Evolutionary conservation across 2,329 filamentous ascomycete genomes (phyloP), one percentile per base, ranked within the genome.

Genomic region (Colletotrichum tropicicola): DNA sequence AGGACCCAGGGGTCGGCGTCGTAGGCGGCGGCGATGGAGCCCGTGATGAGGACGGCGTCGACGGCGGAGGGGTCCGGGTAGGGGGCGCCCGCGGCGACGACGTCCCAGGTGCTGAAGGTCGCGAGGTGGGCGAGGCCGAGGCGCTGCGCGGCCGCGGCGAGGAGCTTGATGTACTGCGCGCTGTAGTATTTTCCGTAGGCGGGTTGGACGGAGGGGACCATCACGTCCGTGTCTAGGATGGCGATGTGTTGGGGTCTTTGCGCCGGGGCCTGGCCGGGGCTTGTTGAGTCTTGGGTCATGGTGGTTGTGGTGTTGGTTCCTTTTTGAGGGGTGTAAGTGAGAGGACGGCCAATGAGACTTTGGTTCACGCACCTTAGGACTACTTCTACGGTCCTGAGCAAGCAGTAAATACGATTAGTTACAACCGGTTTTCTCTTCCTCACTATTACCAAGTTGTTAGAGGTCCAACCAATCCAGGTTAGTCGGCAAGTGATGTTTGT

Each of bases 1-100:
- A 80, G 45, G 53, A 84, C 83, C 82, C 82, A 84, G 1, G 75
- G 70, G 32, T 81, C 75, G 51, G 82, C 73, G 45, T 80, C 73
- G 61, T 78, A 83, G 2, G 81, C 77, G 17, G 79, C 81, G 68
- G 58, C 49, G 77, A 76, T 78, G 68, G 76, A 77, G 35, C 76
- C 76, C 0, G 74, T 73, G 54, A 78, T 65, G 30, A 76, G 67
- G 13, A 77, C 67, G 2, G 73, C 73, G 30, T 77, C 75, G 17
- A 73, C 68, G 7, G 73, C 69, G 4, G 72, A 70, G 0, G 69
- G 28, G 2, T 67, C 66, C 1, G 76, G 76, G 47, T 74, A 76
- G 6, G 66, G 47, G 7, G 28, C 28, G 7, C 28, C 28, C 5
- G 72, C 71, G 4, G 70, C 65, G 13, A 77, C 72, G 2, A 77